Base-by-base conservation (phyloP, 306 rosid species). In the Acacia acuminata region DNA sequence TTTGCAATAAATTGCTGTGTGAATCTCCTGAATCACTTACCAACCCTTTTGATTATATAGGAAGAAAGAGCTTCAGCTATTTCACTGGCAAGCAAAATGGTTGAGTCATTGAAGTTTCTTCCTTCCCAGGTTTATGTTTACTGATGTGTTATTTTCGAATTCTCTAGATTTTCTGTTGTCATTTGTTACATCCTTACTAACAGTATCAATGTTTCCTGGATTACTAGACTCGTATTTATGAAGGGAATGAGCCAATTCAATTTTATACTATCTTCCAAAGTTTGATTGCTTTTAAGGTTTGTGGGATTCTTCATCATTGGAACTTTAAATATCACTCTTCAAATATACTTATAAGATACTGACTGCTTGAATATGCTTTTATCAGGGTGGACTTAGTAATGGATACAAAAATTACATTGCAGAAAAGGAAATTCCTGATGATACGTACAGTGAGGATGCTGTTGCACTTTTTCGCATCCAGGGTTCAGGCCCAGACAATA, bases 401-500 rank as follows among this genome's bases (percentile, higher is more conserved):
- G 93, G 92, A 79, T 94, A 90, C 87, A 90, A 92, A 82, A 82
- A 68, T 30, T 80, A 72, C 82, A 83, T 90, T 81, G 90, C 64
- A 0, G 93, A 90, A 81, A 91, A 84, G 77, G 97, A 78, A 87
- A 83, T 90, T 74, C 90, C 91, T 38, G 97, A 94, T 81, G 93
- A 87, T 80, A 94, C 98, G 71, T 94, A 92, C 81, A 84, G 82
- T 44, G 97, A 92, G 77, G 94, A 91, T 55, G 95, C 92, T 71
- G 81, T 92, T 83, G 97, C 98, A 71, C 82, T 92, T 77, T 94
- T 94, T 77, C 92, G 98, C 81, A 90, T 94, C 77, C 98, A 94
- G 84, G 98, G 98, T 79, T 87, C 98, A 55, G 98, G 98, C 63
- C 94, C 98, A 14, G 98, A 94, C 60, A 94, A 92, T 84, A 94